These are phyloP conservation scores for Escallonia herrerae DNA, from an alignment of 129 eudicot genomes.

Conservation along the genomic window DNA sequence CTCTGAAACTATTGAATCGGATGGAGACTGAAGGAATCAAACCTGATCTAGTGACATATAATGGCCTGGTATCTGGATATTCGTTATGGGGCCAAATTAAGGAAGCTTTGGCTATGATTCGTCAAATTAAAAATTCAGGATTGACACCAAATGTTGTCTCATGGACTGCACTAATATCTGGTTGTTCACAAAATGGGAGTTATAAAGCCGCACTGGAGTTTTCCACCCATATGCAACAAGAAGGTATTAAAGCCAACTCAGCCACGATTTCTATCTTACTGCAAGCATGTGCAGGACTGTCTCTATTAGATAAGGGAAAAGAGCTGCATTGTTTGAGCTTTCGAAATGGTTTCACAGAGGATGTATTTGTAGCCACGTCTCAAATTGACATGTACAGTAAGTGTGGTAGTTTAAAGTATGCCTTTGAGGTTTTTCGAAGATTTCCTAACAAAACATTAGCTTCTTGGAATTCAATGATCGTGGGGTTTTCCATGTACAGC, in stretches of 20 bases:
- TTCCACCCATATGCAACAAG: conserved; percentile 28
- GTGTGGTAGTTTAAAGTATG: conserved; percentile 34
- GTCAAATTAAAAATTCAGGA: conserved; percentile 24
- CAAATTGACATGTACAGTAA: conserved; percentile 50
- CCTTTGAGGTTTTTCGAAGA: conserved; percentile 25
- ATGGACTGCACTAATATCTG: conserved; percentile 47
- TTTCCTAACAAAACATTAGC: conserved; percentile 28
- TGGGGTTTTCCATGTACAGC: conserved; percentile 34
- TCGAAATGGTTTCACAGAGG: conserved; percentile 29
- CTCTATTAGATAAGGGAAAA: conserved; percentile 39
- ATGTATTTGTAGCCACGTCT: conserved; percentile 36
- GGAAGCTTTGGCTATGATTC: conserved; percentile 34
- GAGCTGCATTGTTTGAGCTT: conserved; percentile 34
- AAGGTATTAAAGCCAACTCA: conserved; percentile 34
- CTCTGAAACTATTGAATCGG: conserved; percentile 16
- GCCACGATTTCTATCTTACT: conserved; percentile 33
- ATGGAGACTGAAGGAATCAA: conserved; percentile 36
- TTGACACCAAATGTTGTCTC: conserved; percentile 38
- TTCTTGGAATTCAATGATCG: conserved; percentile 47
- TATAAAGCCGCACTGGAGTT: conserved; percentile 24
- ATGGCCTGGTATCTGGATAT: conserved; percentile 36
- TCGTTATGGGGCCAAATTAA: conserved; percentile 21
- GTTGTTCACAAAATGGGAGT: conserved; percentile 29
- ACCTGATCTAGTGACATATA: conserved; percentile 49
- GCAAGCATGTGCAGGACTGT: conserved; percentile 41